phyloP scores from a whole-genome alignment of 1,284 basidiomycete genomes.

The Anthracocystis walkeri region DNA sequence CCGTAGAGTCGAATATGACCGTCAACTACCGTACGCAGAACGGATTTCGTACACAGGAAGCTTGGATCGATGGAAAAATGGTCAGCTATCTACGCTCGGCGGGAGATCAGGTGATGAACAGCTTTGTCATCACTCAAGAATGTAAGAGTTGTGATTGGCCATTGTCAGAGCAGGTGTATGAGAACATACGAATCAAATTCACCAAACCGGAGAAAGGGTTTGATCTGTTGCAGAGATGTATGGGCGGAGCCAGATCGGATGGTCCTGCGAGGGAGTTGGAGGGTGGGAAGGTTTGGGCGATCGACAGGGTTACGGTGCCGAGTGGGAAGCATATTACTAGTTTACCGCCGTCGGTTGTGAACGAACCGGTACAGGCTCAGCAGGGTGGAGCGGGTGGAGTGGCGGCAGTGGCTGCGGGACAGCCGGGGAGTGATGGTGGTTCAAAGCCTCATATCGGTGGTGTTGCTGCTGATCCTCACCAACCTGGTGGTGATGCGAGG shows the following conservation, averaged over 20 bases:
- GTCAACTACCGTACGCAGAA: slow-evolving; percentile 40
- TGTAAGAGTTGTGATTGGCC: slow-evolving; percentile 44
- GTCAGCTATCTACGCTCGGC: slow-evolving; percentile 34
- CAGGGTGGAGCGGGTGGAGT: neutral
- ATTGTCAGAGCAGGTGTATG: slow-evolving; percentile 35
- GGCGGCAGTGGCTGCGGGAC: neutral
- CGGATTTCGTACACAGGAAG: slow-evolving; percentile 43
- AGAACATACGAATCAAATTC: slow-evolving; percentile 36
- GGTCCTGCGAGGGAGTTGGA: slow-evolving; percentile 17
- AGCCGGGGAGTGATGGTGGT: too few species aligned
- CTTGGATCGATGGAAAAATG: slow-evolving; percentile 45
- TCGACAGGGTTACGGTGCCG: slow-evolving; percentile 41
- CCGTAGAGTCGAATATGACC: slow-evolving; percentile 22
- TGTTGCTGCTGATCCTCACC: neutral
- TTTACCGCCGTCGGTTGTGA: neutral
- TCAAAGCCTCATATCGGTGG: too few species aligned
- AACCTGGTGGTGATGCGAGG: neutral
- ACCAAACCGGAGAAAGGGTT: slow-evolving; percentile 26
- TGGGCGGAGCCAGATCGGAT: slow-evolving; percentile 27
- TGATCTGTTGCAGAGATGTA: slow-evolving; percentile 30
- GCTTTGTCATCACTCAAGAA: slow-evolving; percentile 52
- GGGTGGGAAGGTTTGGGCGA: slow-evolving; percentile 30
- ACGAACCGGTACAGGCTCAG: too few species aligned
- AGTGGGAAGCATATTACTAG: slow-evolving; percentile 23
- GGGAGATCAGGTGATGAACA: slow-evolving; percentile 49